Evolutionary conservation across 805 yeast genomes (phyloP).

Genomic region (Priceomyces medius): DNA sequence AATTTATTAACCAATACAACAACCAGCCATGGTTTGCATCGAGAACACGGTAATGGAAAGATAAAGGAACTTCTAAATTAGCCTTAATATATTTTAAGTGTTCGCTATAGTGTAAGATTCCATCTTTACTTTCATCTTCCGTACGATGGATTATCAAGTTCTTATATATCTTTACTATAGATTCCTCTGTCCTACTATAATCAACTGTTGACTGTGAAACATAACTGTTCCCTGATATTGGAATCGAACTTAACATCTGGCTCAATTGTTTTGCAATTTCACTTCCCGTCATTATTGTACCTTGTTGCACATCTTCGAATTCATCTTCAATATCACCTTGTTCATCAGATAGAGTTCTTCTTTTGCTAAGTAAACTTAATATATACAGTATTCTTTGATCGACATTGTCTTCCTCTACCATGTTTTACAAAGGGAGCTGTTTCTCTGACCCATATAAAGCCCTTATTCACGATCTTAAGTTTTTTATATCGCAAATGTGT

Average conservation of each 20-base stretch:
- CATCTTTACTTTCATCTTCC: slow-evolving; percentile 9
- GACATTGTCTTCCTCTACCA: background rate
- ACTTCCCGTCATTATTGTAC: background rate
- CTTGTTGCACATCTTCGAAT: slow-evolving; percentile 20
- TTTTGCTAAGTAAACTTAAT: slow-evolving; percentile 18
- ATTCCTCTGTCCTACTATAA: slow-evolving; percentile 34
- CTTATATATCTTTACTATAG: slow-evolving; percentile 30
- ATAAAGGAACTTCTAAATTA: slow-evolving; percentile 46
- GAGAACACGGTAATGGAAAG: slow-evolving; percentile 49
- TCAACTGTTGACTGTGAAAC: slow-evolving; percentile 34
- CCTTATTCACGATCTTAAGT: too few species aligned
- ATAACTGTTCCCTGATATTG: slow-evolving; percentile 23
- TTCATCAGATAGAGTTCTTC: slow-evolving; percentile 1
- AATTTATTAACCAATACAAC: slow-evolving; percentile 76
- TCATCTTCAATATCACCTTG: slow-evolving; percentile 15
- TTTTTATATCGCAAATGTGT: too few species aligned
- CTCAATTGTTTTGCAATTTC: background rate
- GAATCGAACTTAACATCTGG: slow-evolving; percentile 13
- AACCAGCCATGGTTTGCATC: slow-evolving; percentile 96
- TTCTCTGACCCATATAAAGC: too few species aligned
- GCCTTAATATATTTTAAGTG: slow-evolving; percentile 47
- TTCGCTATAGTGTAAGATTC: slow-evolving; percentile 18
- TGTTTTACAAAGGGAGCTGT: too few species aligned
- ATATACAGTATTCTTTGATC: slow-evolving; percentile 16
- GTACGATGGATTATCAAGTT: slow-evolving; percentile 12